phyloP scores from a whole-genome alignment of 805 yeast genomes.

The Diddensiella santjacobensis region DNA sequence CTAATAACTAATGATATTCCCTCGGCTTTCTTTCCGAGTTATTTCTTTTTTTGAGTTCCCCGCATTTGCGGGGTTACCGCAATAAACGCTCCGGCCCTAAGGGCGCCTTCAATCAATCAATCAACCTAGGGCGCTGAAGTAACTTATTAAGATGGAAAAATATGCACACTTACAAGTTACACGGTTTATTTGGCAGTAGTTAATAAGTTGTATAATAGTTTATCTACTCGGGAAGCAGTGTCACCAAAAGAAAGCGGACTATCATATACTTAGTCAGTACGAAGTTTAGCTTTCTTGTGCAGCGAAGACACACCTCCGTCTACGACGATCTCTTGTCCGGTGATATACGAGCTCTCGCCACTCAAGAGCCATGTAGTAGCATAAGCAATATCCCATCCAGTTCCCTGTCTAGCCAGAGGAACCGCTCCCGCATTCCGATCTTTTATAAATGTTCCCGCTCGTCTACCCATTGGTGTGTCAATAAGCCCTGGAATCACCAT shows the following conservation, averaged over 20 bases:
- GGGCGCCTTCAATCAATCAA: too few species aligned
- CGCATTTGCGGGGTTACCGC: background rate
- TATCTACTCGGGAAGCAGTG: too few species aligned
- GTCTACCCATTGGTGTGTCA: constrained; percentile 2
- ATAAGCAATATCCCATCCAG: constrained; percentile 2
- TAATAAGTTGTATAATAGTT: too few species aligned
- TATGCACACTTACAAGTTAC: too few species aligned
- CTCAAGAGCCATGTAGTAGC: constrained; percentile 2
- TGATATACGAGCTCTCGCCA: constrained; percentile 1
- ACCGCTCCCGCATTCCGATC: constrained; percentile 2
- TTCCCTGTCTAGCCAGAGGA: constrained; percentile 3
- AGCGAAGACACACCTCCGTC: constrained; percentile 1
- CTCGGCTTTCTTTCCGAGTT: background rate
- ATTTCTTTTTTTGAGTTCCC: background rate
- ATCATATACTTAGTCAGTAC: background rate
- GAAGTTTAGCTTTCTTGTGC: constrained; percentile 1
- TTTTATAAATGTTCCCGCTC: constrained; percentile 3
- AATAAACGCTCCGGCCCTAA: too few species aligned
- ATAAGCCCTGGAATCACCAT: constrained; percentile 3
- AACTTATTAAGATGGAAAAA: too few species aligned
- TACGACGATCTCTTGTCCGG: constrained; percentile 3
- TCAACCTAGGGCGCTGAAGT: too few species aligned
- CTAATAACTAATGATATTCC: background rate
- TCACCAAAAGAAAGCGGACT: too few species aligned
- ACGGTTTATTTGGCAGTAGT: too few species aligned